Conservation (phyloP, 257 asterid genomes). For the Solanum appendiculatum region DNA sequence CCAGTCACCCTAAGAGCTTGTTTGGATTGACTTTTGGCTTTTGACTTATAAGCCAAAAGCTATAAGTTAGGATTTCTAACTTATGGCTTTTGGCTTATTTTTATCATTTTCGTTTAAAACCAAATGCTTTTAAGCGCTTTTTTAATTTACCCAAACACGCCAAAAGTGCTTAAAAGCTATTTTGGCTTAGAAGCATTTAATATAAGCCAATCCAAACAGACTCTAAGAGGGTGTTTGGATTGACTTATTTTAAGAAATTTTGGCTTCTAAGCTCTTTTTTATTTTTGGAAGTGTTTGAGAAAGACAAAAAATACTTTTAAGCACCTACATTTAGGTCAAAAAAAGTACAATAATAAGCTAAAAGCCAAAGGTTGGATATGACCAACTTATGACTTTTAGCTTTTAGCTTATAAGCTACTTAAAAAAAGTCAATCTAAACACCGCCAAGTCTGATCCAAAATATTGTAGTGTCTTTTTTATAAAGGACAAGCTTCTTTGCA, state of each 20-base stretch:
- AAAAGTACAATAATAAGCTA: neutral
- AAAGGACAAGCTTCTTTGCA: neutral
- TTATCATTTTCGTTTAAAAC: too few relatives aligned
- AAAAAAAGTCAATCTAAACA: neutral
- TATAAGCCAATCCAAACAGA: neutral
- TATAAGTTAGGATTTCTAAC: too few relatives aligned
- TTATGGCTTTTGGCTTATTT: too few relatives aligned
- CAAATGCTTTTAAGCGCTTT: neutral
- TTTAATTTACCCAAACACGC: neutral
- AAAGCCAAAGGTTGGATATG: neutral
- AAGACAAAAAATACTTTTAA: neutral
- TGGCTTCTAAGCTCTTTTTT: neutral
- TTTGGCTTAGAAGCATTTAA: neutral
- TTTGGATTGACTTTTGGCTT: too few relatives aligned
- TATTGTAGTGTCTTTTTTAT: neutral
- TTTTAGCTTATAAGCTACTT: neutral
- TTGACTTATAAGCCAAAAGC: too few relatives aligned
- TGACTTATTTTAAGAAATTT: neutral
- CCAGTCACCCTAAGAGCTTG: neutral
- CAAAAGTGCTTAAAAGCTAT: neutral
- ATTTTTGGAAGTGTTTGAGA: neutral
- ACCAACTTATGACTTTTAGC: neutral
- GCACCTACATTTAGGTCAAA: neutral
- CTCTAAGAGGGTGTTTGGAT: neutral
- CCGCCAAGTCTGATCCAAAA: neutral